Conservation (phyloP, 1,139 yeast genomes). For the Sugiyamaella pinicola region DNA sequence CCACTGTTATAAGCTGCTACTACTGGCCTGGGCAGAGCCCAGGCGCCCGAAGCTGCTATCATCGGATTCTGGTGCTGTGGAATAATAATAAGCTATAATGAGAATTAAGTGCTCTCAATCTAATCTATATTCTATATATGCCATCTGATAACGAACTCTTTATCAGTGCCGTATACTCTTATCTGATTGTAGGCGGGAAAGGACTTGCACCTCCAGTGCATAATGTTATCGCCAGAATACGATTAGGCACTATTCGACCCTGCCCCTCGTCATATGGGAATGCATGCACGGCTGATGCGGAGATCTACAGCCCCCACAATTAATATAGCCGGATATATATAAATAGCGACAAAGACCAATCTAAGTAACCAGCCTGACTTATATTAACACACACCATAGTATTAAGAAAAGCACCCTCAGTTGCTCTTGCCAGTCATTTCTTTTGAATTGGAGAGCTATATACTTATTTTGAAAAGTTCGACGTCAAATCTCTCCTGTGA, state of each 20-base stretch:
- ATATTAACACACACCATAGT: neutral
- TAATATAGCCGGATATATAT: no score
- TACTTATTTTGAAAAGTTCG: no score
- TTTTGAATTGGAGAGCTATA: neutral
- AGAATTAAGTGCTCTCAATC: no score
- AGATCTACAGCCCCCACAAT: conserved; percentile 12
- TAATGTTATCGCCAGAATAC: neutral
- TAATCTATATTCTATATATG: no score
- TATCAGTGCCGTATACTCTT: conserved; percentile 10
- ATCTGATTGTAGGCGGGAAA: no score
- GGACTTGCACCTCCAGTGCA: neutral
- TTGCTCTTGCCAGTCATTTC: neutral
- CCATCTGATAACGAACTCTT: neutral
- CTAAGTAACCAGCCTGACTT: neutral
- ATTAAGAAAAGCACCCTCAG: neutral
- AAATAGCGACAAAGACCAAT: neutral
- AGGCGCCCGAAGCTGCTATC: neutral
- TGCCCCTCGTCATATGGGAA: conserved; percentile 1
- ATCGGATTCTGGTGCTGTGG: no score
- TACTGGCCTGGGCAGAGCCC: neutral
- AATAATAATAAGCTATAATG: no score
- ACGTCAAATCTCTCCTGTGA: no score
- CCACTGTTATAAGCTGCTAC: no score
- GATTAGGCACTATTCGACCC: conserved; percentile 2
- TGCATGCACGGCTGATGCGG: conserved; percentile 7